These are phyloP conservation scores for Cinnamomum micranthum DNA, from an alignment of 164 flowering plant species.

Conservation along the genomic window DNA sequence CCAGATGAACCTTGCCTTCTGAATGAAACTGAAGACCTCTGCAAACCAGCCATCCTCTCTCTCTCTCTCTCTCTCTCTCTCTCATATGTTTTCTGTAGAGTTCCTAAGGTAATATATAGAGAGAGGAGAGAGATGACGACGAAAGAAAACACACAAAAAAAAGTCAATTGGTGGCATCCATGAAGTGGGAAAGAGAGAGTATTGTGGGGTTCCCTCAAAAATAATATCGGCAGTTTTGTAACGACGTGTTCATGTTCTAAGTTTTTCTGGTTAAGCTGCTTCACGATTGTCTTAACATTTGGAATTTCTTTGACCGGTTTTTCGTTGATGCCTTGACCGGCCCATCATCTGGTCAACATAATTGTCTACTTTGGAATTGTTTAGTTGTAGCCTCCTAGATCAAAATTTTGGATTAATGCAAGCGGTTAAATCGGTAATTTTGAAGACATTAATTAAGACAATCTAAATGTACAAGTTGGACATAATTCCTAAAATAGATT, in stretches of 20 bases:
- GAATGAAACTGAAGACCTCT: conserved; percentile 64
- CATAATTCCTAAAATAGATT: neutral
- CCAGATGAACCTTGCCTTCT: conserved; percentile 90
- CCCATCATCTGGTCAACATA: neutral
- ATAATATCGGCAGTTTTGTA: neutral
- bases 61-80: neutral
- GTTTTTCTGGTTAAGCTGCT: neutral
- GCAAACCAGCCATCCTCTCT: conserved; percentile 46
- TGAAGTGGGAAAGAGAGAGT: neutral
- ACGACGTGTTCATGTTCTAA: too few relatives aligned
- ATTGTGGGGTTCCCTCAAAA: neutral
- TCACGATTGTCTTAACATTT: neutral
- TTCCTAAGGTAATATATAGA: neutral
- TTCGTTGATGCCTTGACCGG: neutral
- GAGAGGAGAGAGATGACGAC: neutral
- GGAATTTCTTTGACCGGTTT: neutral
- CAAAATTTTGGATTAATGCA: neutral
- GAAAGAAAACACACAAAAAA: neutral
- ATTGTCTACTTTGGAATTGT: neutral
- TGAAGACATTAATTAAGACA: neutral
- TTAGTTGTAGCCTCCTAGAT: neutral
- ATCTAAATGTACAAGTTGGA: neutral
- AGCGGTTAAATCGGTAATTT: neutral
- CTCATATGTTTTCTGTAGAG: neutral
- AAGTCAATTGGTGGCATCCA: neutral